These are phyloP conservation scores for Infundibulicybe gibba DNA, from an alignment of 768 basidiomycete genomes.

Conservation along the genomic window DNA sequence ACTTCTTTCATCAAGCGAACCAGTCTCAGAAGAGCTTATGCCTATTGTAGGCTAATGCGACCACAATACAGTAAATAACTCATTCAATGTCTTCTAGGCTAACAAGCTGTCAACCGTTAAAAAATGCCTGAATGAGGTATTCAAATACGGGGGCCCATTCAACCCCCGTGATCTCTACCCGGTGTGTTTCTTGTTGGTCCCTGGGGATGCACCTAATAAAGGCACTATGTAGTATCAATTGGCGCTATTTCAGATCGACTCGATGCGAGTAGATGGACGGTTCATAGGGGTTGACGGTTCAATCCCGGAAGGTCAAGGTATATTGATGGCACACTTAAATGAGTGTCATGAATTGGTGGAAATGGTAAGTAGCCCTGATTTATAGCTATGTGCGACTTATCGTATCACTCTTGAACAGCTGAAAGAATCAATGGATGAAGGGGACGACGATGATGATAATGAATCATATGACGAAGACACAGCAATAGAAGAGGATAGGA, in stretches of 20 bases:
- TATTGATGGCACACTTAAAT: conserved; percentile 91
- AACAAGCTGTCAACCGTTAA: conserved; percentile 97
- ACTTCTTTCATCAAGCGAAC: conserved; percentile 90
- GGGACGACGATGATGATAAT: conserved; percentile 53
- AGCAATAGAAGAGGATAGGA: conserved; percentile 13
- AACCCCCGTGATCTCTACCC: conserved; percentile 91
- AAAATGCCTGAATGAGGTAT: conserved; percentile 93
- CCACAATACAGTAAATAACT: not conserved
- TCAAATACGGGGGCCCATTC: conserved; percentile 93
- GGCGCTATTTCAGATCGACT: conserved; percentile 93
- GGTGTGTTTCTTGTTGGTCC: conserved; percentile 38
- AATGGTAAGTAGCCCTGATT: conserved; percentile 56
- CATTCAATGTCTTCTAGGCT: conserved; percentile 46
- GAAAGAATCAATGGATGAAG: conserved; percentile 82
- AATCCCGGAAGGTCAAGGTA: conserved; percentile 95
- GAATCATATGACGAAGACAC: conserved; percentile 41
- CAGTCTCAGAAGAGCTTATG: conserved; percentile 97
- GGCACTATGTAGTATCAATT: conserved; percentile 71
- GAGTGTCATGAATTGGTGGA: conserved; percentile 96
- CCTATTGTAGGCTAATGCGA: conserved; percentile 53
- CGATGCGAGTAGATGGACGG: conserved; percentile 88
- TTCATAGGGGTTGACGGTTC: conserved; percentile 86
- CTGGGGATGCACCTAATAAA: too few species aligned
- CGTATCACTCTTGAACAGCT: conserved; percentile 36
- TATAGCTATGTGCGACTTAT: not conserved